These are phyloP conservation scores for Coemansia interrupta DNA, from an alignment of 192 early-diverging fungal species.

Conservation along the genomic window DNA sequence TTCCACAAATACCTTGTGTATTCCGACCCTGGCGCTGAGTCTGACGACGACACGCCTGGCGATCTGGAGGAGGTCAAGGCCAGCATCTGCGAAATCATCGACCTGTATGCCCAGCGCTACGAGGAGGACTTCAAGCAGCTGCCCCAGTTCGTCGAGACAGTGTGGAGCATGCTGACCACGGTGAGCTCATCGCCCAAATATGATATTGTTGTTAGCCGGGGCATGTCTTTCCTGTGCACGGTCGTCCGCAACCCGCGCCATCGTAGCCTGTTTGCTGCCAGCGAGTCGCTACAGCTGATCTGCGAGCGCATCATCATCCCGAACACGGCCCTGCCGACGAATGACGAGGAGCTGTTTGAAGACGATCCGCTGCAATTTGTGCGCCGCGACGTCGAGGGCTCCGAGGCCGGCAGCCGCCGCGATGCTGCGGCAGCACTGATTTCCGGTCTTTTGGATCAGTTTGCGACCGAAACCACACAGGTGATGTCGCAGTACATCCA, in stretches of 20 bases:
- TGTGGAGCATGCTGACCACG: slow-evolving; percentile 83
- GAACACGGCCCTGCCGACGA: slow-evolving; percentile 81
- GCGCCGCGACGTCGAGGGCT: slow-evolving; percentile 86
- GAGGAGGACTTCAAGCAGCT: slow-evolving; percentile 84
- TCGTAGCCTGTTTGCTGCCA: slow-evolving; percentile 66
- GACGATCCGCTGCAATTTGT: slow-evolving; percentile 96
- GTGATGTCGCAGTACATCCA: slow-evolving; percentile 78
- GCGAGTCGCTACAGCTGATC: slow-evolving; percentile 71
- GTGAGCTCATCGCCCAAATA: slow-evolving; percentile 69
- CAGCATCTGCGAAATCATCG: slow-evolving; percentile 88
- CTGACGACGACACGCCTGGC: slow-evolving; percentile 77
- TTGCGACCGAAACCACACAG: slow-evolving; percentile 76
- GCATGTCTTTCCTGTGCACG: slow-evolving; percentile 83
- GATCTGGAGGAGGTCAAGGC: slow-evolving; percentile 85
- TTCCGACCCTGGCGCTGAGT: slow-evolving; percentile 65
- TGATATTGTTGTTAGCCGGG: slow-evolving; percentile 84
- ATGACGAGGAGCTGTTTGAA: slow-evolving; percentile 93
- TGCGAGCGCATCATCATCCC: slow-evolving; percentile 90
- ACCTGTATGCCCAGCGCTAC: slow-evolving; percentile 85
- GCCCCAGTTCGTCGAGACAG: slow-evolving; percentile 78
- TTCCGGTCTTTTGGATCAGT: slow-evolving; percentile 85
- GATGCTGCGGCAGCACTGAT: slow-evolving; percentile 89
- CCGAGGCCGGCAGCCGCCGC: slow-evolving; percentile 88
- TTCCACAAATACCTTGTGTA: slow-evolving; percentile 89
- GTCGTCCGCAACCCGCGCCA: slow-evolving; percentile 76